Evolutionary conservation across 371 early-diverging fungal genomes (phyloP).

Genomic region (Apophysomyces ossiformis): DNA sequence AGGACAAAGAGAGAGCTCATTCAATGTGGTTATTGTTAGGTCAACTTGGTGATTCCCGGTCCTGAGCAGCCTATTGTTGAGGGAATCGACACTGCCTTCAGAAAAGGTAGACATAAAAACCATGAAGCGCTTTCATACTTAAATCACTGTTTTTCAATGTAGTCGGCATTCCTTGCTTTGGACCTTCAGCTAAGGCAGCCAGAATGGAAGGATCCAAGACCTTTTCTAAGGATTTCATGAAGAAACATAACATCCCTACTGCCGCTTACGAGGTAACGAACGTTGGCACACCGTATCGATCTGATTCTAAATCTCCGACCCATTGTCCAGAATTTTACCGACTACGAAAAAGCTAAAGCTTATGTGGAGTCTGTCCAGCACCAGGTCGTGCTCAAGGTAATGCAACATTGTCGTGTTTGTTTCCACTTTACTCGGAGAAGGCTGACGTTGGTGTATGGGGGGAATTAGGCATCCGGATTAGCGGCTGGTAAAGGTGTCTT

Average conservation of each 20-base stretch:
- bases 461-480: constrained; percentile 86
- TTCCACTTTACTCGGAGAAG: not conserved
- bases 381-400: constrained; percentile 80
- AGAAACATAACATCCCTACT: constrained; percentile 93
- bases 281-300: too few species aligned
- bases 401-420: constrained; percentile 10
- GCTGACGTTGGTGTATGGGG: not conserved
- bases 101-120: constrained; percentile 62
- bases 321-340: constrained; percentile 74
- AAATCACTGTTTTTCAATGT: not conserved
- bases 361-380: constrained; percentile 67
- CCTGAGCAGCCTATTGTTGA: constrained; percentile 98
- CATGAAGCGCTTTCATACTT: not conserved
- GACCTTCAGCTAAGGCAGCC: constrained; percentile 91
- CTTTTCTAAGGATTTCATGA: constrained; percentile 98
- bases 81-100: constrained; percentile 84
- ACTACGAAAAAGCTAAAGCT: constrained; percentile 77
- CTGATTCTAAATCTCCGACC: not conserved
- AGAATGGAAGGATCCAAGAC: constrained; percentile 97
- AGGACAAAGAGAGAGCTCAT: constrained; percentile 1
- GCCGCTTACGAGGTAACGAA: constrained; percentile 79
- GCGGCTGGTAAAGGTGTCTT: constrained; percentile 98
- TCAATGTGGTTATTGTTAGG: constrained; percentile 29
- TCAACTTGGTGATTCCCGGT: constrained; percentile 88
- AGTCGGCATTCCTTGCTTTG: constrained; percentile 96